Percentiles rank a stretch among this genome's conserved stretches.
Conservation (phyloP, 2,329 filamentous ascomycete species). For the Cyphellophora europaea region DNA sequence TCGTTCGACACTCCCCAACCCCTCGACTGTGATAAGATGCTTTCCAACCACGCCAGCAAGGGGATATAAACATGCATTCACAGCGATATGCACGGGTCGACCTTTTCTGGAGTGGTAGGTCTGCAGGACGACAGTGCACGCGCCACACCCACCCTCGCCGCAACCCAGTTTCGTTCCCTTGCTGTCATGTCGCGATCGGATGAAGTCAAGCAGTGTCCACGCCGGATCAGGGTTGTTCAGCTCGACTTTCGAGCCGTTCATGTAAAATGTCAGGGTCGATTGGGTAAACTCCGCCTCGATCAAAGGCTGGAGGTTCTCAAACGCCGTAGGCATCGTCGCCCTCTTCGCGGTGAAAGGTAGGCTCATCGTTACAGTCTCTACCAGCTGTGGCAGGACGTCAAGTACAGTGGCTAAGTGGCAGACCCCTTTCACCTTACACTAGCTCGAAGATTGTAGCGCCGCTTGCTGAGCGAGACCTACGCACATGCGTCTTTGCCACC, state of each 20-base stretch:
- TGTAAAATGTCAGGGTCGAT: slow-evolving; percentile 64
- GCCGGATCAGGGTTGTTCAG: slow-evolving; percentile 76
- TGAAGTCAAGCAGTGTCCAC: slow-evolving; percentile 74
- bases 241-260: slow-evolving; percentile 74
- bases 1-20: slow-evolving; percentile 68
- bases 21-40: slow-evolving; percentile 87
- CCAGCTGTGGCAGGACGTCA: slow-evolving; percentile 1
- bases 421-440: background rate
- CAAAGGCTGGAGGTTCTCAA: slow-evolving; percentile 8
- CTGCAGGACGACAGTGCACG: slow-evolving; percentile 65
- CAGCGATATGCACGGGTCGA: slow-evolving; percentile 75
- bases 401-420: background rate
- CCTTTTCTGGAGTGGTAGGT: slow-evolving; percentile 41
- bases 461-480: no score
- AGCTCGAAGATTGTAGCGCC: no score
- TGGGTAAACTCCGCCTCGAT: slow-evolving; percentile 11
- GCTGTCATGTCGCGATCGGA: slow-evolving; percentile 67
- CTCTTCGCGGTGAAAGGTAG: slow-evolving; percentile 4
- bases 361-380: slow-evolving; percentile 3
- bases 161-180: slow-evolving; percentile 88
- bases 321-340: background rate
- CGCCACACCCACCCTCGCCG: slow-evolving; percentile 80
- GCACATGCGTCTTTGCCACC: no score
- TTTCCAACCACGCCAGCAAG: slow-evolving; percentile 81
- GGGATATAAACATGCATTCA: slow-evolving; percentile 84